Percentiles rank a stretch among this genome's conserved stretches.
Evolutionary conservation across 305 asterid genomes (phyloP).

Genomic region (Nicotiana rustica): DNA sequence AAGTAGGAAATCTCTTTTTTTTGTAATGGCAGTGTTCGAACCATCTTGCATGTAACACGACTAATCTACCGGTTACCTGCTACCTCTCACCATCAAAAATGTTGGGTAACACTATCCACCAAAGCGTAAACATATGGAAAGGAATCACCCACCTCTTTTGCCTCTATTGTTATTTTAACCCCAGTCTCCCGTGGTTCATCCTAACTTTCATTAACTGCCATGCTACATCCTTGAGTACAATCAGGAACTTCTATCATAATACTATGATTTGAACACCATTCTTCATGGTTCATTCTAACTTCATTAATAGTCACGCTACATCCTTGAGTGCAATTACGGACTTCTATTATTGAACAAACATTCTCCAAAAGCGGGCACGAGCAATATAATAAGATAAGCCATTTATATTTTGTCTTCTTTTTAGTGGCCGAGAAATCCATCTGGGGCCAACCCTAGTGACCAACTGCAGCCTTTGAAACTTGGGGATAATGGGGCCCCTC

Average conservation of each 20-base stretch:
- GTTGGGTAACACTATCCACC: not conserved
- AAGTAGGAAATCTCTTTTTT: constrained; percentile 10
- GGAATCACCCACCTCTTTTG: constrained; percentile 18
- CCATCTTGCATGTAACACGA: not conserved
- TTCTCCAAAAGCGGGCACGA: not conserved
- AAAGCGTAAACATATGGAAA: not conserved
- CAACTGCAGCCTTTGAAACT: no score
- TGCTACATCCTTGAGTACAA: not conserved
- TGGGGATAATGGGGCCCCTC: no score
- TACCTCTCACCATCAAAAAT: not conserved
- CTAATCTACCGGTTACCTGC: not conserved
- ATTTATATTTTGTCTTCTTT: not conserved
- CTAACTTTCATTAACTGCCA: constrained; percentile 12
- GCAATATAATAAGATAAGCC: constrained; percentile 16
- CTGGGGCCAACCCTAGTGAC: no score
- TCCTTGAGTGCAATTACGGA: constrained; percentile 21
- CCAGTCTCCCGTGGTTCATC: not conserved
- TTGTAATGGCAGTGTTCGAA: not conserved
- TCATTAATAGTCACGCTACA: not conserved
- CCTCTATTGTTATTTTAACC: constrained; percentile 1
- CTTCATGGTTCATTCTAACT: constrained; percentile 24
- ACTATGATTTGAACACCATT: constrained; percentile 9
- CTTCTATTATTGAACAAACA: not conserved
- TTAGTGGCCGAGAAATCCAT: no score
- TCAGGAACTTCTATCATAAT: not conserved